Base-by-base conservation (phyloP, 2,329 filamentous ascomycete species). In the Colletotrichum melonis region DNA sequence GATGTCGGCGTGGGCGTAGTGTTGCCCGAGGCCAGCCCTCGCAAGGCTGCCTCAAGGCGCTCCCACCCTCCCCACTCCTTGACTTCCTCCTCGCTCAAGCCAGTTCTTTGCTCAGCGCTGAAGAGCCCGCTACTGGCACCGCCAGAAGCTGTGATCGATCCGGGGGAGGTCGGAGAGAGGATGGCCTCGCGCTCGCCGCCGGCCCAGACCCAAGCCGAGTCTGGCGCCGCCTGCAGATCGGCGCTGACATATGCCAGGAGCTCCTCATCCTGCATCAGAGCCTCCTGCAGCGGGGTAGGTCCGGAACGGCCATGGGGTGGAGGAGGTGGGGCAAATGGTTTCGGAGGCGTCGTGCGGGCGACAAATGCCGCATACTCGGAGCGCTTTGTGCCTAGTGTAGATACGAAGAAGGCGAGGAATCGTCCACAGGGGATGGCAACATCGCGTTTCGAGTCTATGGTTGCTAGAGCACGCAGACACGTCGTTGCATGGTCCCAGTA, bases 121-220 rank as follows among this genome's bases (percentile, higher is more conserved):
- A 82, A 86, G 22, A 86, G 78, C 8, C 81, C 82, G 60, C 81
- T 85, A 30, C 83, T 83, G 67, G 74, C 56, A 67, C 80, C 75
- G 75, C 77, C 69, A 28, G 76, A 38, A 2, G 76, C 69, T 46
- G 55, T 69, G 35, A 69, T 72, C 16, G 73, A 73, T 3, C 64
- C 69, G 4, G 69, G 73, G 9, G 74, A 75, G 19, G 69, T 73
- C 22, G 73, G 73, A 12, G 74, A 75, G 4, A 75, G 62, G 30
- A 75, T 70, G n/a, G 78, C 74, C 55, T 88, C 87, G 55, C 82
- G 81, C 77, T 93, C 92, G 46, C 88, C 87, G 35, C 89, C 87
- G 78, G 89, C 84, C 96, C 95, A 98, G 4, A 95, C 89, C 96
- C 96, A 98, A 14, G 92, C 92, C 46, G 90, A 90, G 65, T 95